Evolutionary conservation across 768 basidiomycete species (phyloP), one percentile per base, ranked within the genome.

Genomic region (Trametes meyenii): DNA sequence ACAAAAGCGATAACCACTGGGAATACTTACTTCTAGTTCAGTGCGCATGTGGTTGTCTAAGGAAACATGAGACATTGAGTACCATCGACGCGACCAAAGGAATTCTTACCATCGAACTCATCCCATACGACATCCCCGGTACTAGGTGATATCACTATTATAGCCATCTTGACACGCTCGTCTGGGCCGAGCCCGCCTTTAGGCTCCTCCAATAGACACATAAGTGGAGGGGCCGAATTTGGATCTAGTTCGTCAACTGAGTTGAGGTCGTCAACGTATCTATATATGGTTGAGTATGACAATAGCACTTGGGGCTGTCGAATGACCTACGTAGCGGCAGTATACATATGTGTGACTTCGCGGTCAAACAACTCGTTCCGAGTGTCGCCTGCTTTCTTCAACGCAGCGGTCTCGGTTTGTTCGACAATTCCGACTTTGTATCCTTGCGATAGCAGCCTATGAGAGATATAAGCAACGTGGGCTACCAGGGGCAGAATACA

Each of bases 41-140:
- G 88, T 86, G 13, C 96, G 83, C 86, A 97, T 92, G 35, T 85
- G 74, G 2, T 84, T 85, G 72, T 97, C 94, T 90, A 68, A 3
- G 10, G 11, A 11, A n/a, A 39, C 2, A 46, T 58, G 10, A 63
- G 49, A 6, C 21, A 1, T 16, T 11, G 16, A n/a, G 2, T 35
- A 11, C 38, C 49, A 45, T 44, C 56, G 5, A 48, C 50, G 39
- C 29, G 19, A 38, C 38, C 50, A n/a, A 52, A 33, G 19, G 13
- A 33, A 36, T 48, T 52, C 69, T 54, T 68, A 88, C 92, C 94
- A 55, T 90, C 81, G 69, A 96, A 96, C 57, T 92, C 85, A 69
- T 99, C 96, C 86, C 93, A 98, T 2, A 94, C 77, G 2, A 99
- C 89, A 65, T 97, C 96, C 1, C 96, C 96, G 0, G 94, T 97